These are phyloP conservation scores for Coniochaeta pulveracea DNA, from an alignment of 2,329 filamentous ascomycete genomes.

Conservation along the genomic window DNA sequence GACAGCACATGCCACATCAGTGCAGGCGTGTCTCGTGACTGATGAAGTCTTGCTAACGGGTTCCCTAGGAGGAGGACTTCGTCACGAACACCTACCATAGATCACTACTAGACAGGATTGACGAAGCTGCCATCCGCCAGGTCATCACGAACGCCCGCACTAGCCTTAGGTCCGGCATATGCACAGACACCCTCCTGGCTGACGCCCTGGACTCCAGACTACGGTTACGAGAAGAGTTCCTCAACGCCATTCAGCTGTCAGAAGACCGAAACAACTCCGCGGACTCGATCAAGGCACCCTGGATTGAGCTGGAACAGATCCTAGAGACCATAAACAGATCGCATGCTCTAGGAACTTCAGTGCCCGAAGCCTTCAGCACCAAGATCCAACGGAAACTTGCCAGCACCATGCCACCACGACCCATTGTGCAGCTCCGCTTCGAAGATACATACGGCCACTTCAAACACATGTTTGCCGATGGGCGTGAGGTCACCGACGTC, in stretches of 20 bases:
- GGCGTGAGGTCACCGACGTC: constrained; percentile 55
- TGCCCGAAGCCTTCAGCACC: constrained; percentile 73
- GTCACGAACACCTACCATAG: constrained; percentile 85
- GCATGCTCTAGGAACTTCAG: constrained; percentile 48
- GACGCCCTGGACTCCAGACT: constrained; percentile 55
- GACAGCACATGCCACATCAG: too few relatives aligned
- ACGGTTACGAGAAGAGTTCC: constrained; percentile 51
- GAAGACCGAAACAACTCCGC: constrained; percentile 30
- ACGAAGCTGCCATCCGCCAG: constrained; percentile 40
- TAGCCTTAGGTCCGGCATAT: constrained; percentile 24
- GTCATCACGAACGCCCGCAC: constrained; percentile 42
- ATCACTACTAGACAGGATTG: constrained; percentile 56
- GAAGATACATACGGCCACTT: constrained; percentile 62
- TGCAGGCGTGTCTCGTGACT: not conserved
- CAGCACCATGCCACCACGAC: constrained; percentile 85
- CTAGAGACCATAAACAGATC: constrained; percentile 48
- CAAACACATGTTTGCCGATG: constrained; percentile 60
- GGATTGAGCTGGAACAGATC: constrained; percentile 37
- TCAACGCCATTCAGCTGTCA: constrained; percentile 40
- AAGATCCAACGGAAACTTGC: constrained; percentile 88
- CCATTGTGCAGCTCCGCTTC: constrained; percentile 69
- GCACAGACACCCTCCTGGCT: too few relatives aligned
- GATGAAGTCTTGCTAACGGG: constrained; percentile 3
- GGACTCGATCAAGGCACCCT: constrained; percentile 35
- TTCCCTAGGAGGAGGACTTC: constrained; percentile 78